Base-by-base conservation (phyloP, 106 monocot species). In the Dendrobium officinale region DNA sequence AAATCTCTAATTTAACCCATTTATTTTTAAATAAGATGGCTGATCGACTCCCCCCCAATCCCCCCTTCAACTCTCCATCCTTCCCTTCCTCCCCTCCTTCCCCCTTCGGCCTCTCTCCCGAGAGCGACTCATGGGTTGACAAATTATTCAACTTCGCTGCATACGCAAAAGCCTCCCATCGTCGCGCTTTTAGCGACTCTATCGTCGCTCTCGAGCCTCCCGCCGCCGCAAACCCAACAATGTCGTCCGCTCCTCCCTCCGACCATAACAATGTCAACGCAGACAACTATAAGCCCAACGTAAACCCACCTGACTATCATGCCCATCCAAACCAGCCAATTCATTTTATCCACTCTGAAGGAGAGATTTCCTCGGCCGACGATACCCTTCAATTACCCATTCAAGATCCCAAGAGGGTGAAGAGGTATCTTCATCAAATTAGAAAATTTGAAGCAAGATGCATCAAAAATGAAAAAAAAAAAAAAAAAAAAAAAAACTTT, bases 81-180 rank as follows among this genome's bases (percentile, higher is more conserved):
- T 6, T 86, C 20, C 80, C 79, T 6, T 15, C 77, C 0, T 73
- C 79, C 33, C 67, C 73, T 64, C 31, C 40, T 55, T 2, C 37
- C 5, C 19, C 37, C 26, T 40, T 66, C 24, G 18, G 9, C 44
- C 0, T 44, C 10, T 37, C 59, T 55, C 24, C 67, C 37, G 4
- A 13, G 20, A 1, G 4, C 1, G 77, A 68, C 0, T 92, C 90
- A n/a, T 94, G 90, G 96, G 88, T 87, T 27, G 91, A 92, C 72
- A 92, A 97, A 78, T 97, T 97, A 83, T 83, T 91, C 48, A 91
- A 91, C 79, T 91, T 89, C 91, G 85, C 94, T 18, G 42, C 90
- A 10, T 77, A 81, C 11, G 81, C 84, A 73, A 89, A 91, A 42
- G 81, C 85, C 4, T 67, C 91, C 0, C 94, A 92, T 81, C 86